Conservation (phyloP, 2,329 filamentous ascomycete species). For the Fusarium sp. region DNA sequence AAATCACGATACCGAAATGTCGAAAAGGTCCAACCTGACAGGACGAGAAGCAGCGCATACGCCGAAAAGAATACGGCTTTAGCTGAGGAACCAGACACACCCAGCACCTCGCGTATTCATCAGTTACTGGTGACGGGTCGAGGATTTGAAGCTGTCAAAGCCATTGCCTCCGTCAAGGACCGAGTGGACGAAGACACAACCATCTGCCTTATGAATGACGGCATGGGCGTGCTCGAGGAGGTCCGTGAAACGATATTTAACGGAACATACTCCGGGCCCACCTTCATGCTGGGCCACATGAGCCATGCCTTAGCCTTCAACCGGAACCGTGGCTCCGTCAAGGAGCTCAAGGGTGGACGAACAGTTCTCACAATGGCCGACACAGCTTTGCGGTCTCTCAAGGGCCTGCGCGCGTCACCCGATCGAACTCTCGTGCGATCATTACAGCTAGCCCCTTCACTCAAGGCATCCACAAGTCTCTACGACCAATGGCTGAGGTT, state of each 20-base stretch:
- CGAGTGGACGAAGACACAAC: conserved; percentile 77
- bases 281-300: conserved; percentile 78
- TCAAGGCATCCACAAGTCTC: conserved; percentile 36
- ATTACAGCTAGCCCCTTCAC: conserved; percentile 33
- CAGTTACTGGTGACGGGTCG: conserved; percentile 76
- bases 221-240: conserved; percentile 85
- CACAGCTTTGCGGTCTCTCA: conserved; percentile 23
- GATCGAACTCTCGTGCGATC: conserved; percentile 37
- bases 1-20: conserved; percentile 48
- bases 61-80: conserved; percentile 40
- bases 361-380: conserved; percentile 46
- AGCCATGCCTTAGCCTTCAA: conserved; percentile 60
- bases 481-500: conserved; percentile 68
- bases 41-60: conserved; percentile 27
- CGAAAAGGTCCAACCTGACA: conserved; percentile 37
- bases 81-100: conserved; percentile 10
- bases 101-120: conserved; percentile 68
- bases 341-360: conserved; percentile 50
- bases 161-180: conserved; percentile 70
- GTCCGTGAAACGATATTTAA: conserved; percentile 79
- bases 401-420: conserved; percentile 29
- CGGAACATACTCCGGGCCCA: conserved; percentile 72
- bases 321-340: conserved; percentile 53
- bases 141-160: conserved; percentile 65
- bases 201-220: conserved; percentile 82